These are phyloP conservation scores for Paramyrothecium sp. DNA, from an alignment of 2,329 filamentous ascomycete species.

Conservation along the genomic window DNA sequence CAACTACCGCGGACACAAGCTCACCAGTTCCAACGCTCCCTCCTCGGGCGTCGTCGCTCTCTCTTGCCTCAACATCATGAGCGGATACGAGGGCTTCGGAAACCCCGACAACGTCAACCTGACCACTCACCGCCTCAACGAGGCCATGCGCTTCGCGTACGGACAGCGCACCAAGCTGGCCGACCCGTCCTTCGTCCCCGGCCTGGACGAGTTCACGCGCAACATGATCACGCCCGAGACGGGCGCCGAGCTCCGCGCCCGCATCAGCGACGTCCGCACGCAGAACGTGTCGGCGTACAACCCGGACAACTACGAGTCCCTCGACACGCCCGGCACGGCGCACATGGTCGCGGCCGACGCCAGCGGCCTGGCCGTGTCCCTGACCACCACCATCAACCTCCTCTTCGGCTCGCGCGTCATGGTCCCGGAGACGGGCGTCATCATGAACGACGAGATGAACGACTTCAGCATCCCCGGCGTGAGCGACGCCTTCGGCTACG, in stretches of 20 bases:
- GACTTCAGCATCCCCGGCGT: slow-evolving; percentile 76
- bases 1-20: slow-evolving; percentile 67
- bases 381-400: slow-evolving; percentile 81
- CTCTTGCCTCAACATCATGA: slow-evolving; percentile 71
- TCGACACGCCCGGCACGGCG: slow-evolving; percentile 65
- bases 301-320: slow-evolving; percentile 42
- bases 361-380: slow-evolving; percentile 68
- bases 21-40: slow-evolving; percentile 68
- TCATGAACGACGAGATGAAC: slow-evolving; percentile 64
- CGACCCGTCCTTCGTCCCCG: slow-evolving; percentile 68
- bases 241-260: slow-evolving; percentile 50
- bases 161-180: slow-evolving; percentile 71
- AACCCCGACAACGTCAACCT: slow-evolving; percentile 50
- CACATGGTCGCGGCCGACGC: slow-evolving; percentile 68
- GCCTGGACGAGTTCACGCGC: slow-evolving; percentile 61
- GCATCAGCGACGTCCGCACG: slow-evolving; percentile 40
- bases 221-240: slow-evolving; percentile 61
- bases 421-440: slow-evolving; percentile 78
- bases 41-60: slow-evolving; percentile 71
- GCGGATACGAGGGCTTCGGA: slow-evolving; percentile 67
- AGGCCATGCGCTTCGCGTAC: slow-evolving; percentile 81
- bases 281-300: slow-evolving; percentile 41
- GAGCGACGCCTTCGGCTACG: slow-evolving; percentile 74
- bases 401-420: slow-evolving; percentile 75
- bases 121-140: slow-evolving; percentile 77